Evolutionary conservation across 768 basidiomycete species (phyloP), one percentile per base, ranked within the genome.

Genomic region (Tylopilus vinaceipallidus): DNA sequence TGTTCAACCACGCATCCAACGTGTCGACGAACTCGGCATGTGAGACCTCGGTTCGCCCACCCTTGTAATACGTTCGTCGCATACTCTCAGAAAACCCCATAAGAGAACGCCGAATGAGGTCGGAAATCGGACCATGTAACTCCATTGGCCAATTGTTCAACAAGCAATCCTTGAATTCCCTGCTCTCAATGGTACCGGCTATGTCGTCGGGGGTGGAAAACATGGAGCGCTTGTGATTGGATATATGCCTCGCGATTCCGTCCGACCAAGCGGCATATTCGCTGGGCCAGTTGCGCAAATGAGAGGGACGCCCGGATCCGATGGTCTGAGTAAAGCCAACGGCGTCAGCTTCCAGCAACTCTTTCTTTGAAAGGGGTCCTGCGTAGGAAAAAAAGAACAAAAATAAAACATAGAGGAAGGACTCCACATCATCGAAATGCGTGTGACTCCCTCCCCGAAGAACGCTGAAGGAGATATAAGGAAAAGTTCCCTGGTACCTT

Each of bases 401-500:
- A 4, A 54, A 27, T 2, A 56, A 26, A 4, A 58, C 54, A 11
- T 57, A 60, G 20, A 60, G 42, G 23, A 60, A 53, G 2, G 57
- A 58, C 8, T 56, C 57, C 10, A 58, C 35, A 6, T 60, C 53
- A 41, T 59, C 52, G 2, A 43, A 51, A 4, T 45, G 47, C 0
- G 55, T 51, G 29, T 54, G 55, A 11, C 4, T 30, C 2, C 14
- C 6, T 10, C 47, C 49, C 12, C 14, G 14, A 3, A 55, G 51
- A 0, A 56, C 51, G 5, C 34, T 50, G 17, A 29, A 43, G 1
- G 58, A 57, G 22, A 54, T 56, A 5, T n/a, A n/a, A n/a, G n/a
- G n/a, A n/a, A n/a, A n/a, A n/a, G n/a, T n/a, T n/a, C n/a, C n/a
- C n/a, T n/a, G 16, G 16, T 2, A n/a, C 6, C 6, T 27, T 14